Percentiles rank a stretch among this genome's conserved stretches.
Evolutionary conservation across 2,329 filamentous ascomycete species (phyloP).

Genomic region (Colletotrichum truncatum): DNA sequence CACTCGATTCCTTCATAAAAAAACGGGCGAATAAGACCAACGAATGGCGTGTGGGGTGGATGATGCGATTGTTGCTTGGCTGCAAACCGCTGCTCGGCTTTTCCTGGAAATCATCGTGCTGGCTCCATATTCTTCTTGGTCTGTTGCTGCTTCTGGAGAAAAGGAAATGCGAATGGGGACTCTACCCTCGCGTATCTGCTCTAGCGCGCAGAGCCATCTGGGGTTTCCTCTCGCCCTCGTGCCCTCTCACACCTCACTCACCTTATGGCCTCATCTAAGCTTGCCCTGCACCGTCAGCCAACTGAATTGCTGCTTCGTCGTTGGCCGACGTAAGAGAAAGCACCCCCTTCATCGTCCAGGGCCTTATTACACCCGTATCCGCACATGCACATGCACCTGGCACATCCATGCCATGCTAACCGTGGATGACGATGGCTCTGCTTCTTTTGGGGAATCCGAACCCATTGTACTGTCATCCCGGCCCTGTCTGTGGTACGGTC

Average conservation of each 20-base stretch:
- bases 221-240: constrained; percentile 2
- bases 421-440: constrained; percentile 24
- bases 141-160: constrained; percentile 8
- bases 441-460: constrained; percentile 11
- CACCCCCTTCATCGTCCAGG: neutral
- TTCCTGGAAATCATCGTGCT: constrained; percentile 6
- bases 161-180: constrained; percentile 12
- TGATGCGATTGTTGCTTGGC: constrained; percentile 24
- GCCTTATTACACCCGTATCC: constrained; percentile 3
- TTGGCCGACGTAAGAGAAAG: neutral
- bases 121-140: constrained; percentile 3
- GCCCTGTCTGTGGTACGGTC: neutral
- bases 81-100: neutral
- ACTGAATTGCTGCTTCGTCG: neutral
- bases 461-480: constrained; percentile 12
- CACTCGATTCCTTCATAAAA: constrained; percentile 7
- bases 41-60: constrained; percentile 2
- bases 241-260: neutral
- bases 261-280: neutral
- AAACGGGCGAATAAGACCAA: constrained; percentile 15
- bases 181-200: constrained; percentile 24
- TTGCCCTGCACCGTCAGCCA: neutral
- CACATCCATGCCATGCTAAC: constrained; percentile 3
- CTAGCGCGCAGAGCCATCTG: constrained; percentile 4
- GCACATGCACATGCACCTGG: neutral